Conservation (phyloP, 495 filamentous ascomycete genomes). For the Aspergillus incahuasiensis region DNA sequence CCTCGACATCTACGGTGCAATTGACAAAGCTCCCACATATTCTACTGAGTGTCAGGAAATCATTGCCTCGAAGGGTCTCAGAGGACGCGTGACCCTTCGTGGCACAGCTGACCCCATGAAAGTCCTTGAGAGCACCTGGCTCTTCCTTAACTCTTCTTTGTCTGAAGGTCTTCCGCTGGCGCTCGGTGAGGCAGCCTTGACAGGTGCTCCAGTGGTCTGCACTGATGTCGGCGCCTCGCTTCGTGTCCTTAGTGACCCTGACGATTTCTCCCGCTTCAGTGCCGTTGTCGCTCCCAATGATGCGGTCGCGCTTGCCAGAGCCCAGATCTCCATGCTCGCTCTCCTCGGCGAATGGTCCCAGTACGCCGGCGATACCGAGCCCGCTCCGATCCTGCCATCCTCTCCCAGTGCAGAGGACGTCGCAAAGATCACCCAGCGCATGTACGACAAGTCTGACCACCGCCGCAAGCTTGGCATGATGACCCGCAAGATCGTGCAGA, state of each 20-base stretch:
- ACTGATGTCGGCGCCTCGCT: slow-evolving; percentile 63
- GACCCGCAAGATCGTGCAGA: slow-evolving; percentile 55
- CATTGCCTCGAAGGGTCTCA: slow-evolving; percentile 56
- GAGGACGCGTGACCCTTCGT: slow-evolving; percentile 46
- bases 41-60: slow-evolving; percentile 60
- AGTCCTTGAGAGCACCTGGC: slow-evolving; percentile 58
- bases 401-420: slow-evolving; percentile 50
- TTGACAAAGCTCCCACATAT: slow-evolving; percentile 56
- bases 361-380: slow-evolving; percentile 45
- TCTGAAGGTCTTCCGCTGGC: slow-evolving; percentile 63
- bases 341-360: slow-evolving; percentile 56
- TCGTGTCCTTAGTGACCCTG: slow-evolving; percentile 57
- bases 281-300: slow-evolving; percentile 63
- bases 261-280: slow-evolving; percentile 53
- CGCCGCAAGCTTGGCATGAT: slow-evolving; percentile 58
- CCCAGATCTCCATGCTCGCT: slow-evolving; percentile 58
- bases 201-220: slow-evolving; percentile 59
- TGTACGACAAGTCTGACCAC: slow-evolving; percentile 58
- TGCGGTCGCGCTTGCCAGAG: slow-evolving; percentile 51
- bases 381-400: slow-evolving; percentile 44
- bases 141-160: slow-evolving; percentile 64
- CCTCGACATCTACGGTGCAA: slow-evolving; percentile 59
- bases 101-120: slow-evolving; percentile 54
- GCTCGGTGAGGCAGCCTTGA: slow-evolving; percentile 61
- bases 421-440: slow-evolving; percentile 48